Percentiles rank a stretch among this genome's conserved stretches.
phyloP scores from a whole-genome alignment of 202 grass and related monocot species.

The Saccharum hybrid region DNA sequence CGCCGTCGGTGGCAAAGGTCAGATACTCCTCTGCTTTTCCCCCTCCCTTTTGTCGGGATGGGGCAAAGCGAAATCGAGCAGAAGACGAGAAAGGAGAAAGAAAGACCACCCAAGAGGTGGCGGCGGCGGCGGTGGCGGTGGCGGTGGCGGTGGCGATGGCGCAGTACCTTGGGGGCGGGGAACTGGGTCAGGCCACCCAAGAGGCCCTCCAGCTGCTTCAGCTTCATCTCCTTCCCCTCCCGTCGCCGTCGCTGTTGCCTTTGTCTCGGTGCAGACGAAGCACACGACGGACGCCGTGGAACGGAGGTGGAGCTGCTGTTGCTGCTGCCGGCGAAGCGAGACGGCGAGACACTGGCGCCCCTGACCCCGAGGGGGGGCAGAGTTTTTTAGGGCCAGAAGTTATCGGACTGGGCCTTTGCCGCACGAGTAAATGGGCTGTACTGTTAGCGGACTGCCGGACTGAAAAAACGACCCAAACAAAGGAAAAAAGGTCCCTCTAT shows the following conservation, averaged over 20 bases:
- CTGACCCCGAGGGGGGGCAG: slow-evolving; percentile 6
- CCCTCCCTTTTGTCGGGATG: background rate
- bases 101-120: slow-evolving; percentile 20
- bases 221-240: slow-evolving; percentile 65
- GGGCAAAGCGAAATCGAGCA: slow-evolving; percentile 7
- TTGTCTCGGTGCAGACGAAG: background rate
- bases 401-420: background rate
- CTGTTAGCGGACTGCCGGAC: background rate
- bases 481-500: too few relatives aligned
- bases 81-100: slow-evolving; percentile 2
- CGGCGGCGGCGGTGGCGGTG: background rate
- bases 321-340: slow-evolving; percentile 36
- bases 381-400: background rate
- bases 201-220: slow-evolving; percentile 96
- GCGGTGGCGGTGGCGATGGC: background rate
- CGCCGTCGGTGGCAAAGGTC: slow-evolving; percentile 2
- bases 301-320: slow-evolving; percentile 13
- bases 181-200: slow-evolving; percentile 85
- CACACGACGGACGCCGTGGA: slow-evolving; percentile 16
- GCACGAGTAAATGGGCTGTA: background rate
- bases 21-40: background rate
- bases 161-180: slow-evolving; percentile 67
- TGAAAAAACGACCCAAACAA: background rate
- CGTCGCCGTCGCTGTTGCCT: slow-evolving; percentile 5
- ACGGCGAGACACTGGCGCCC: slow-evolving; percentile 4